Evolutionary conservation across 805 yeast genomes (phyloP), one percentile per base, ranked within the genome.

Genomic region (Kazachstania africana): DNA sequence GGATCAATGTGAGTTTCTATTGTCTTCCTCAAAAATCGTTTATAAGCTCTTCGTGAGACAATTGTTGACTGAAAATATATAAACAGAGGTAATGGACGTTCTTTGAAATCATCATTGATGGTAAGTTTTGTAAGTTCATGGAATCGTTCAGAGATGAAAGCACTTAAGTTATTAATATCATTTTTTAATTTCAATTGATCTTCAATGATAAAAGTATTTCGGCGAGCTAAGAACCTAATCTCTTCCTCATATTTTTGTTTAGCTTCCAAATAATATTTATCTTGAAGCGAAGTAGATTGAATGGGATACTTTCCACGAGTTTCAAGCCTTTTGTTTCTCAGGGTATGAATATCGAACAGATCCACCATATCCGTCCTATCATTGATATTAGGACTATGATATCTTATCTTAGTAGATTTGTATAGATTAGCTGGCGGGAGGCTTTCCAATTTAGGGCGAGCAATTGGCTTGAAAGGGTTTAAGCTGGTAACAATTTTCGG

Each of bases 381-480:
- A 31, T 50, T 52, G 5, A 57, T 49, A 27, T 42, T 44, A 1
- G 53, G 36, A 33, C 47, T 53, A 34, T 57, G 59, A 9, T 56
- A 53, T 32, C 44, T 51, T 44, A 57, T 40, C 12, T 37, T 42
- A 4, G 55, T 34, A 27, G 23, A 24, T 10, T 27, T 24, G 2
- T 18, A 5, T 5, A 8, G 6, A 16, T 6, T 12, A 23, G 4
- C 23, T n/a, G 24, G n/a, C n/a, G n/a, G n/a, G n/a, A n/a, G n/a
- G n/a, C n/a, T n/a, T n/a, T n/a, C n/a, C n/a, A n/a, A n/a, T n/a
- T n/a, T n/a, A n/a, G n/a, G n/a, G n/a, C n/a, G n/a, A n/a, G n/a
- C n/a, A n/a, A n/a, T n/a, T n/a, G n/a, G n/a, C 33, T 43, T 46
- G 38, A 58, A 63, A 0, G 68, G 65, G 16, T 52, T 56, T 23